Percentiles rank a stretch among this genome's conserved stretches.
These are phyloP conservation scores for Candida sp. DNA, from an alignment of 1,139 yeast genomes.

Conservation along the genomic window DNA sequence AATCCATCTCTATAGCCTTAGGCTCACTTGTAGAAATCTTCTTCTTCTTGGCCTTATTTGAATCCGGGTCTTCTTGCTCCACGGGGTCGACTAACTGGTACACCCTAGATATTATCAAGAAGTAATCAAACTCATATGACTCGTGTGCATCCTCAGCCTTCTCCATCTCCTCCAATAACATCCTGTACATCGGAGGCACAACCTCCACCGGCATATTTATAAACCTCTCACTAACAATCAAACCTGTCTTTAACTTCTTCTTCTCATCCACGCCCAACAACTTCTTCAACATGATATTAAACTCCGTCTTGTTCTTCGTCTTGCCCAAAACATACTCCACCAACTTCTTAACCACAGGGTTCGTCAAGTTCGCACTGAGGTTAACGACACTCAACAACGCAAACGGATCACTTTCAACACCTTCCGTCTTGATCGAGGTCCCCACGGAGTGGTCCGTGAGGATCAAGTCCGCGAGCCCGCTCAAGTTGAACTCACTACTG, in stretches of 20 bases:
- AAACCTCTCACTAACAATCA: constrained; percentile 83
- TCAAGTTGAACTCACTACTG: constrained; percentile 67
- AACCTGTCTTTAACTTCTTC: constrained; percentile 58
- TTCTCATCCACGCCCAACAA: constrained; percentile 43
- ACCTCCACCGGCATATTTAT: constrained; percentile 98
- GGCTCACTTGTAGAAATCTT: constrained; percentile 25
- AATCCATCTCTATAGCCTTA: constrained; percentile 52
- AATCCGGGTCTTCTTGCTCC: constrained; percentile 57
- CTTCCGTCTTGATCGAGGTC: constrained; percentile 94
- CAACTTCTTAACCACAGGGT: constrained; percentile 52
- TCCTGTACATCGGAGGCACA: constrained; percentile 89
- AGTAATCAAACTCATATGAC: constrained; percentile 71
- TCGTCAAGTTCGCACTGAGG: constrained; percentile 51
- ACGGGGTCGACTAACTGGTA: constrained; percentile 75
- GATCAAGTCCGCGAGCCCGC: constrained; percentile 80
- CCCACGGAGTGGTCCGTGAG: constrained; percentile 73
- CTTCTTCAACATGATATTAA: constrained; percentile 68
- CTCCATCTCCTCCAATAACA: constrained; percentile 77
- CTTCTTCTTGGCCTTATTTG: constrained; percentile 39
- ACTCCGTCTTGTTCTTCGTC: constrained; percentile 59
- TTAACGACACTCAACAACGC: constrained; percentile 80
- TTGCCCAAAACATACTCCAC: constrained; percentile 60
- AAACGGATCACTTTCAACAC: constrained; percentile 92
- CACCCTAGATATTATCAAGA: constrained; percentile 79
- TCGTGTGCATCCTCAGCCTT: constrained; percentile 60